Evolutionary conservation across 2,329 filamentous ascomycete species (phyloP).

Genomic region (Pyrenochaeta sp.): DNA sequence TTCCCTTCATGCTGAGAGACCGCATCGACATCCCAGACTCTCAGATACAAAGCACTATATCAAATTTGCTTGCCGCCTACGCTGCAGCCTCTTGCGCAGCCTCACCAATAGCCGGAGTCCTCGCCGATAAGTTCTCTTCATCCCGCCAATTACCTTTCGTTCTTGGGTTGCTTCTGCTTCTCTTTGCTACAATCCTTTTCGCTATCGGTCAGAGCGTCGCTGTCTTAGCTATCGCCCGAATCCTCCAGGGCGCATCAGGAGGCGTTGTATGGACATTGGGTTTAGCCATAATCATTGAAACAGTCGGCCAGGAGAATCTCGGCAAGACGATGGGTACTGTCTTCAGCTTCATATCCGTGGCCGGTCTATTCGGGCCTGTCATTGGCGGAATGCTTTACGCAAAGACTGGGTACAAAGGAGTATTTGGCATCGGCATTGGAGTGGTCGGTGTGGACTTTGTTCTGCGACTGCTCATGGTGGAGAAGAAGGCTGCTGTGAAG

Average conservation of each 20-base stretch:
- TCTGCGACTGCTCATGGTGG: constrained; percentile 68
- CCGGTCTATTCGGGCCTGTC: constrained; percentile 65
- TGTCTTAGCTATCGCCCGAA: constrained; percentile 60
- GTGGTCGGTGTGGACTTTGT: constrained; percentile 66
- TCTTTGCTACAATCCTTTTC: constrained; percentile 64
- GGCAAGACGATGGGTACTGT: constrained; percentile 70
- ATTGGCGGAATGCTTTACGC: constrained; percentile 69
- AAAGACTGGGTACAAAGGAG: constrained; percentile 65
- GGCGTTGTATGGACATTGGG: constrained; percentile 69
- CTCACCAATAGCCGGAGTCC: constrained; percentile 61
- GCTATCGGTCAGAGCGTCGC: constrained; percentile 60
- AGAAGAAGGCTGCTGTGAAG: constrained; percentile 65
- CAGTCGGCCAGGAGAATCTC: constrained; percentile 64
- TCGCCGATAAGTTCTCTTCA: constrained; percentile 61
- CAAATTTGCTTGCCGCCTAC: constrained; percentile 63
- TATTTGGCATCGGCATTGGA: constrained; percentile 65
- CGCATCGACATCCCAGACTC: constrained; percentile 58
- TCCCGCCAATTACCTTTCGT: constrained; percentile 67
- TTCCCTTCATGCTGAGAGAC: constrained; percentile 65
- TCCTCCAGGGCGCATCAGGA: constrained; percentile 66
- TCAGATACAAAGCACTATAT: constrained; percentile 62
- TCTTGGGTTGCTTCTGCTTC: constrained; percentile 61
- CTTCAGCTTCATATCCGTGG: constrained; percentile 67
- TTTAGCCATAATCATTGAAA: constrained; percentile 66
- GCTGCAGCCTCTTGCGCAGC: constrained; percentile 62